These are phyloP conservation scores for Meyerozyma elateridarum DNA, from an alignment of 1,139 yeast genomes.

Conservation along the genomic window DNA sequence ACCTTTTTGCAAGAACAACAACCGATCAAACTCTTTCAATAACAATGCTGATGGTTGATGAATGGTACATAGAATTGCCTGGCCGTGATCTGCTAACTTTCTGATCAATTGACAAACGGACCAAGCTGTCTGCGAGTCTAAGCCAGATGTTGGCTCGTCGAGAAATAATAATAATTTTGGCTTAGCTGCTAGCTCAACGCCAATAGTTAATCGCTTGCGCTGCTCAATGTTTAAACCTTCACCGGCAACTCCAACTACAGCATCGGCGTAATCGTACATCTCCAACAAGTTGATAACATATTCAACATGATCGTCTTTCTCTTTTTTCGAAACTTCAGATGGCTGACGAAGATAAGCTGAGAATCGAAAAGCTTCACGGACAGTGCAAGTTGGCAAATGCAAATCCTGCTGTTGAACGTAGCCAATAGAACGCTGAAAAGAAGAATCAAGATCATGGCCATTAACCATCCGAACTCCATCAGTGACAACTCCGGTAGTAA, in stretches of 20 bases:
- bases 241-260: constrained; percentile 37
- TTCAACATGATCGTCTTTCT: constrained; percentile 33
- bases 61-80: constrained; percentile 40
- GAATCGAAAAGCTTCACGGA: constrained; percentile 33
- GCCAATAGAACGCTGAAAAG: constrained; percentile 39
- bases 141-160: constrained; percentile 40
- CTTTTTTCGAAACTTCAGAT: constrained; percentile 20
- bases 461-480: constrained; percentile 34
- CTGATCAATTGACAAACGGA: constrained; percentile 39
- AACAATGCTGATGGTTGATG: constrained; percentile 41
- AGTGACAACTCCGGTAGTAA: constrained; percentile 30
- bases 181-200: constrained; percentile 38
- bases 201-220: constrained; percentile 33
- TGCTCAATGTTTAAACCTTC: constrained; percentile 39
- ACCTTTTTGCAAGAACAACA: constrained; percentile 36
- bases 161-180: constrained; percentile 34
- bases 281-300: constrained; percentile 34
- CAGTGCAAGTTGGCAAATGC: constrained; percentile 33
- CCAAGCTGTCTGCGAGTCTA: constrained; percentile 44
- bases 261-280: constrained; percentile 32
- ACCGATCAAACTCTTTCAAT: constrained; percentile 31
- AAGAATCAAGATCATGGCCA: constrained; percentile 29
- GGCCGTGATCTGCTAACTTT: constrained; percentile 40
- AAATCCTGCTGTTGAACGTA: constrained; percentile 40
- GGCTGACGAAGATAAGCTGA: constrained; percentile 37